Evolutionary conservation across 768 basidiomycete species (phyloP).

Genomic region (Mycena leptocephala): DNA sequence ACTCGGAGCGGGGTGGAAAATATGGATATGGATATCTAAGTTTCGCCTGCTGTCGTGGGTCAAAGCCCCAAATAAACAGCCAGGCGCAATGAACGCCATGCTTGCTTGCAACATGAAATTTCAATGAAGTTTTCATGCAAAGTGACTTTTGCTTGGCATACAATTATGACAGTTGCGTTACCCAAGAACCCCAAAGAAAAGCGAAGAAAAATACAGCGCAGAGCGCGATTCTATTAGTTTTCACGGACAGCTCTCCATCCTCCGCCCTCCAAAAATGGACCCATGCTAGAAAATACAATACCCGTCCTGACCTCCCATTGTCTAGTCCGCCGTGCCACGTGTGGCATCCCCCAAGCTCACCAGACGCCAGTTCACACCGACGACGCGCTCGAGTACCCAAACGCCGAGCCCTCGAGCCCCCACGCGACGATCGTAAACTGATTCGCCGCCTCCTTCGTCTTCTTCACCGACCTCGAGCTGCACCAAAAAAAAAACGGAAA

Average conservation of each 20-base stretch:
- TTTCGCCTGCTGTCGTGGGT: too few species aligned
- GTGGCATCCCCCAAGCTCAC: not conserved
- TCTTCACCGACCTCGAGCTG: constrained; percentile 49
- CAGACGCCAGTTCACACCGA: not conserved
- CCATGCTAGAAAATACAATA: not conserved
- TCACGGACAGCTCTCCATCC: too few species aligned
- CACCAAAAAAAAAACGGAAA: too few species aligned
- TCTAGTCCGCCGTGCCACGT: not conserved
- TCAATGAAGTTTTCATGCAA: too few species aligned
- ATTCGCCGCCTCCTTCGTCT: constrained; percentile 75
- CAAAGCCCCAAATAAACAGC: too few species aligned
- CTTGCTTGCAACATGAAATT: too few species aligned
- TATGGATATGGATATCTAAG: too few species aligned
- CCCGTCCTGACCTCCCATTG: not conserved
- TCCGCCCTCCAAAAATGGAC: not conserved
- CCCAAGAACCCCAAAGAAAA: constrained; percentile 25
- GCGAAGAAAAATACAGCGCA: not conserved
- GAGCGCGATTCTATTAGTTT: too few species aligned
- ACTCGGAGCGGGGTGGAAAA: too few species aligned
- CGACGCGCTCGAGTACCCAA: constrained; percentile 69
- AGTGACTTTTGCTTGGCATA: too few species aligned
- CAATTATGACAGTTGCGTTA: too few species aligned
- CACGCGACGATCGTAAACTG: constrained; percentile 78
- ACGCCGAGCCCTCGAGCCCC: constrained; percentile 76
- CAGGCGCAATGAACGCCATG: too few species aligned